These are phyloP conservation scores for Moelleriella libera DNA, from an alignment of 2,329 filamentous ascomycete species.

Conservation along the genomic window DNA sequence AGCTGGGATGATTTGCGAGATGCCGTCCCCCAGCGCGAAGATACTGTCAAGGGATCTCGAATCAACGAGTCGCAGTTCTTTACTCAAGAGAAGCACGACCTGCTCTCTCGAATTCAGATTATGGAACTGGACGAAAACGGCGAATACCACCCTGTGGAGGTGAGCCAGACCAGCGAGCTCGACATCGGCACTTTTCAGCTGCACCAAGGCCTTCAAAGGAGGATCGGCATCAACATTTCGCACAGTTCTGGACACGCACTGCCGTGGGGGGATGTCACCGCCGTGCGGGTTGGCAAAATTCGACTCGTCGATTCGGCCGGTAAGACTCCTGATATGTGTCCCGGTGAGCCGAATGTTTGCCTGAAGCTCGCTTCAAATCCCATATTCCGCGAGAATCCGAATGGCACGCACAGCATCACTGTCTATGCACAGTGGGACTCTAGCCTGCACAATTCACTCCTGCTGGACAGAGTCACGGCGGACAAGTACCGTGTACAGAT, in stretches of 20 bases:
- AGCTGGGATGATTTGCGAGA: conserved; percentile 99
- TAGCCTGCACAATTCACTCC: conserved; percentile 76
- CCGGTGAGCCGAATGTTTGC: conserved; percentile 57
- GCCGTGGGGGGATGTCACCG: conserved; percentile 73
- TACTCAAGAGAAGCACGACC: conserved; percentile 83
- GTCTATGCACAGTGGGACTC: conserved; percentile 95
- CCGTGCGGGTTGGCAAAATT: conserved; percentile 66
- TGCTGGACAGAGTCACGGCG: conserved; percentile 86
- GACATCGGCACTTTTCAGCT: conserved; percentile 89
- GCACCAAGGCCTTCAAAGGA: conserved; percentile 84
- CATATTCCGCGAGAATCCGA: conserved; percentile 68
- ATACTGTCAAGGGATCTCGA: conserved; percentile 44
- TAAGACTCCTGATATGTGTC: conserved; percentile 67
- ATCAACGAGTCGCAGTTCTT: conserved; percentile 88
- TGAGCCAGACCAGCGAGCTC: conserved; percentile 69
- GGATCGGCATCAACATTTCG: conserved; percentile 76
- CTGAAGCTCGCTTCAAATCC: conserved; percentile 69
- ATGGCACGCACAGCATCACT: conserved; percentile 78
- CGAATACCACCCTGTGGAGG: conserved; percentile 84
- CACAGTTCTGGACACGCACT: conserved; percentile 81
- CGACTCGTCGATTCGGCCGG: conserved; percentile 74
- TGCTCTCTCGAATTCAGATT: conserved; percentile 78
- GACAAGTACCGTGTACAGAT: conserved; percentile 88
- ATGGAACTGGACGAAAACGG: conserved; percentile 85
- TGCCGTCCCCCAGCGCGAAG: conserved; percentile 42